phyloP scores from a whole-genome alignment of 169 alveolate species.

The Theileria sp. region DNA sequence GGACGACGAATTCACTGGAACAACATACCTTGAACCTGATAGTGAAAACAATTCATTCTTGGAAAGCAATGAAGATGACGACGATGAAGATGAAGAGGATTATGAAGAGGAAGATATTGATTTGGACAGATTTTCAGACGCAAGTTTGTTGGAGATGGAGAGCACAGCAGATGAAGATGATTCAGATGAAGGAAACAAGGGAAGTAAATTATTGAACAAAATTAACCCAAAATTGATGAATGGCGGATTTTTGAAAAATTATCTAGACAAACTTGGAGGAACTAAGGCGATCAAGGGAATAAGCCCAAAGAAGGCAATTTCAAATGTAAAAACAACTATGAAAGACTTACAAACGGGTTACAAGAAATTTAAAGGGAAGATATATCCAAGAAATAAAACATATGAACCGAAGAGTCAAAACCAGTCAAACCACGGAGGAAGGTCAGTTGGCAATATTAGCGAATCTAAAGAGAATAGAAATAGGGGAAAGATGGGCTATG shows the following conservation, averaged over 20 bases:
- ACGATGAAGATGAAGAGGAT: slow-evolving; percentile 14
- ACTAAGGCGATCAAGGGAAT: slow-evolving; percentile 6
- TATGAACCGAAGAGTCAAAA: neutral
- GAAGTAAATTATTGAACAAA: neutral
- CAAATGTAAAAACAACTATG: neutral
- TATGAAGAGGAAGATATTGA: neutral
- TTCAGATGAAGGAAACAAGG: neutral
- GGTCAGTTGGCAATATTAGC: no score
- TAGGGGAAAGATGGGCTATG: neutral
- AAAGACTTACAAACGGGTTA: neutral
- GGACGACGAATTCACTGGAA: slow-evolving; percentile 21
- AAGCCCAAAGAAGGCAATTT: neutral
- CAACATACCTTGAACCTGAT: neutral
- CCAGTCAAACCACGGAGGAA: neutral
- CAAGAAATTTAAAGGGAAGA: slow-evolving; percentile 1
- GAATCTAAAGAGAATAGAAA: no score
- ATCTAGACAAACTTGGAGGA: slow-evolving; percentile 18
- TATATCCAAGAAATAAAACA: neutral
- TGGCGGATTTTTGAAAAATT: slow-evolving; percentile 6
- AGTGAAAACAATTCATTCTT: neutral
- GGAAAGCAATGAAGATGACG: slow-evolving; percentile 30
- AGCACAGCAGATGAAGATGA: neutral
- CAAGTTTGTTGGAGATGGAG: slow-evolving; percentile 5
- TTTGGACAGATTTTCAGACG: neutral
- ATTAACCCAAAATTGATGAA: slow-evolving; percentile 11